A percentile compares a stretch with the other conserved stretches of the same genome.
These are phyloP conservation scores for Mortierella sp. DNA, from an alignment of 371 early-diverging fungal species.

Conservation along the genomic window DNA sequence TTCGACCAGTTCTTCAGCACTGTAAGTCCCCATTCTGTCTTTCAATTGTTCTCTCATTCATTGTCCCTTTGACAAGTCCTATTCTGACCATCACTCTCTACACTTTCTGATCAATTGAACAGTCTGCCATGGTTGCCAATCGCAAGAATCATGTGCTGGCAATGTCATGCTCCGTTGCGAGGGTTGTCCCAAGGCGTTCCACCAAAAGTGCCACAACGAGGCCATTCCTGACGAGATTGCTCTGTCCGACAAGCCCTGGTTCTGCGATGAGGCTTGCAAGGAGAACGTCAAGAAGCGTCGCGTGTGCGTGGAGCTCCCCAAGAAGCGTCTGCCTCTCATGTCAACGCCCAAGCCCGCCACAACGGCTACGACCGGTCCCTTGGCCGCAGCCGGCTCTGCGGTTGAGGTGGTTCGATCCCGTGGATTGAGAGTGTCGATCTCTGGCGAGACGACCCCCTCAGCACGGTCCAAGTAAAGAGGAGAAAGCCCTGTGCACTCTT, in stretches of 20 bases:
- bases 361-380: conserved; percentile 3
- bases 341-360: conserved; percentile 62
- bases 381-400: conserved; percentile 49
- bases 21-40: conserved; percentile 54
- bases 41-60: background rate
- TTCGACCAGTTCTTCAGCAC: conserved; percentile 88
- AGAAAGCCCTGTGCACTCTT: conserved; percentile 3
- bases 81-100: background rate
- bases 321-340: conserved; percentile 78
- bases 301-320: conserved; percentile 72
- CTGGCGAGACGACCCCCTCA: conserved; percentile 20
- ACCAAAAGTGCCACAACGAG: conserved; percentile 73
- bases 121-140: conserved; percentile 83
- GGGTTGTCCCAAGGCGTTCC: conserved; percentile 88
- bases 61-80: background rate
- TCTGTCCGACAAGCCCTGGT: conserved; percentile 66
- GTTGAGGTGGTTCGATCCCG: conserved; percentile 32
- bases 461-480: conserved; percentile 34
- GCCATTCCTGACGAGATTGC: conserved; percentile 63
- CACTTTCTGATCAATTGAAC: conserved; percentile 7
- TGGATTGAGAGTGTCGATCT: conserved; percentile 37
- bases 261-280: conserved; percentile 75
- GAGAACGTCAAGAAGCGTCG: conserved; percentile 71
- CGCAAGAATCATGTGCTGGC: conserved; percentile 70
- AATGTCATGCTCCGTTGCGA: conserved; percentile 84